A percentile compares a stretch with the other conserved stretches of the same genome.
Conservation (phyloP, 495 filamentous ascomycete genomes). For the Chaetomium fimeti region DNA sequence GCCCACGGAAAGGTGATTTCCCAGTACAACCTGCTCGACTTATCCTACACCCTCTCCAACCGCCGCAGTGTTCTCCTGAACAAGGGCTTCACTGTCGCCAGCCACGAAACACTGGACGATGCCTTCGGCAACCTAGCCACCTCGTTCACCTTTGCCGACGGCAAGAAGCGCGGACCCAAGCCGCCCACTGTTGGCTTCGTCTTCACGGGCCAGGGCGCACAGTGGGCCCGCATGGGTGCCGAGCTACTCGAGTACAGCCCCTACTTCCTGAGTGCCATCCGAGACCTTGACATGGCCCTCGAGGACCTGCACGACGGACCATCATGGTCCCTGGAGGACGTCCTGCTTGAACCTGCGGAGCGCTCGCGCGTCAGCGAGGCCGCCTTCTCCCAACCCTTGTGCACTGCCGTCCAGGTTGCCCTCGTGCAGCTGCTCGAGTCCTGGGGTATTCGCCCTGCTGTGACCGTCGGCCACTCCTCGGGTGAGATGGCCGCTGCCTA, state of each 20-base stretch:
- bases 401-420: constrained; percentile 50
- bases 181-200: constrained; percentile 36
- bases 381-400: constrained; percentile 43
- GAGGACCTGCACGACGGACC: constrained; percentile 12
- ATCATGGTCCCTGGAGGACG: constrained; percentile 11
- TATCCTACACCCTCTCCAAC: not conserved
- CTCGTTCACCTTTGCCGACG: not conserved
- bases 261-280: constrained; percentile 25
- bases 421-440: constrained; percentile 49
- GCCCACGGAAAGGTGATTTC: constrained; percentile 27
- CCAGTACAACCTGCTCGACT: constrained; percentile 15
- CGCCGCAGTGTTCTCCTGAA: not conserved
- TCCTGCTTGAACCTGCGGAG: not conserved
- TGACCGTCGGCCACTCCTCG: constrained; percentile 43
- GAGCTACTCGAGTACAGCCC: constrained; percentile 38
- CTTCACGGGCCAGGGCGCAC: constrained; percentile 45
- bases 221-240: constrained; percentile 51
- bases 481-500: constrained; percentile 48
- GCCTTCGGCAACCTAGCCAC: not conserved
- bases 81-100: not conserved
- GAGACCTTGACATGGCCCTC: constrained; percentile 19
- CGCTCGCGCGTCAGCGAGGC: not conserved
- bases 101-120: not conserved
- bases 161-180: not conserved
- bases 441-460: constrained; percentile 45